A percentile compares a stretch with the other conserved stretches of the same genome.
Conservation (phyloP, 2,329 filamentous ascomycete genomes). For the Scopulariopsis brevicaulis region DNA sequence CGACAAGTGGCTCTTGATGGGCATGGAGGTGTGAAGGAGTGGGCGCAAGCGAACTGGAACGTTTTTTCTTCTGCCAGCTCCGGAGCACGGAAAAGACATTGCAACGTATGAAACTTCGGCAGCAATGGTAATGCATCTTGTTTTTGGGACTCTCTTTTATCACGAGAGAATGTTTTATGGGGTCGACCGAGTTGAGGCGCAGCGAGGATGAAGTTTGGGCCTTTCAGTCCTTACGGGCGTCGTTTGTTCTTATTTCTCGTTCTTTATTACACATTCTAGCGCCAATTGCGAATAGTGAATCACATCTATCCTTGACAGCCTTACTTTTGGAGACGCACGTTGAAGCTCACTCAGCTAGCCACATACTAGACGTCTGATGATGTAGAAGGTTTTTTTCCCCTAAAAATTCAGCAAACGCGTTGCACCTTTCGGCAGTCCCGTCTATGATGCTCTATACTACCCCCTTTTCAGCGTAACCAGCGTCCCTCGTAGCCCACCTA, state of each 20-base stretch:
- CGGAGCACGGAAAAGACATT: background rate
- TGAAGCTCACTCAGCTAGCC: background rate
- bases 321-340: background rate
- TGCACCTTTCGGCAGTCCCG: background rate
- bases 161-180: background rate
- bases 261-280: background rate
- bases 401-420: background rate
- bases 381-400: background rate
- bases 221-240: background rate
- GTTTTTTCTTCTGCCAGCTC: background rate
- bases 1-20: constrained; percentile 73
- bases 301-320: background rate
- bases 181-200: constrained; percentile 3
- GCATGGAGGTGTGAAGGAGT: constrained; percentile 61
- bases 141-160: background rate
- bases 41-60: background rate
- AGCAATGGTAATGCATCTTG: background rate
- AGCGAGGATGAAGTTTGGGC: constrained; percentile 8
- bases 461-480: background rate
- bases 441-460: background rate
- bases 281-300: background rate
- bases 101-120: background rate
- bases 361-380: too few species aligned
- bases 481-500: constrained; percentile 8
- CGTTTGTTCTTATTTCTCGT: background rate